Conservation (phyloP, 2,329 filamentous ascomycete species). For the Thielaviopsis populi region DNA sequence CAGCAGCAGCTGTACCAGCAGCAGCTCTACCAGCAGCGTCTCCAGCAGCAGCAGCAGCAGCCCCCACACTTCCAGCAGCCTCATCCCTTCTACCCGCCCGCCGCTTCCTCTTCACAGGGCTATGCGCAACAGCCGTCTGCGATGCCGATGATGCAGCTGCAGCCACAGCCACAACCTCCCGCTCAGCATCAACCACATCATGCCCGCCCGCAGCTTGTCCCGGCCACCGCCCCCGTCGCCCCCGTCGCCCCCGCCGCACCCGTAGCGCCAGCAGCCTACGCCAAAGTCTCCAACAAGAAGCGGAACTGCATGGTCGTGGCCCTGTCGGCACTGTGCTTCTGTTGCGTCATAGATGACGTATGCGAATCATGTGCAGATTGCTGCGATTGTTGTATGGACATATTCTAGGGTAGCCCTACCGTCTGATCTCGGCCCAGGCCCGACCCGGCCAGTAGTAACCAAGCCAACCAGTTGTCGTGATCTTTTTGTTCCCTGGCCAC, state of each 20-base stretch:
- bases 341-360: constrained; percentile 35
- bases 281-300: constrained; percentile 17
- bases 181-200: background rate
- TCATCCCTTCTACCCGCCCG: background rate
- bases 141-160: background rate
- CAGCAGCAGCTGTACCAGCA: background rate
- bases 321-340: constrained; percentile 35
- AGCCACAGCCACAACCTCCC: background rate
- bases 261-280: background rate
- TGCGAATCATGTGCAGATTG: constrained; percentile 35
- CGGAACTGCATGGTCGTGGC: constrained; percentile 27
- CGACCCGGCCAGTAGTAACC: no score
- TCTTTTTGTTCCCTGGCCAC: background rate
- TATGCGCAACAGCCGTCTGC: background rate
- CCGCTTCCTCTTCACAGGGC: background rate
- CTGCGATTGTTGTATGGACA: constrained; percentile 27
- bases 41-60: background rate
- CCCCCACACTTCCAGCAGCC: background rate
- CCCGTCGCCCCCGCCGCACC: background rate
- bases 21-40: background rate
- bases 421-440: no score
- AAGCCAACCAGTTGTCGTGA: no score
- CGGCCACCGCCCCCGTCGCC: background rate
- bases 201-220: background rate
- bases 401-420: constrained; percentile 16